Evolutionary conservation across 768 basidiomycete genomes (phyloP).

Genomic region (Psilocybe cyanescens): DNA sequence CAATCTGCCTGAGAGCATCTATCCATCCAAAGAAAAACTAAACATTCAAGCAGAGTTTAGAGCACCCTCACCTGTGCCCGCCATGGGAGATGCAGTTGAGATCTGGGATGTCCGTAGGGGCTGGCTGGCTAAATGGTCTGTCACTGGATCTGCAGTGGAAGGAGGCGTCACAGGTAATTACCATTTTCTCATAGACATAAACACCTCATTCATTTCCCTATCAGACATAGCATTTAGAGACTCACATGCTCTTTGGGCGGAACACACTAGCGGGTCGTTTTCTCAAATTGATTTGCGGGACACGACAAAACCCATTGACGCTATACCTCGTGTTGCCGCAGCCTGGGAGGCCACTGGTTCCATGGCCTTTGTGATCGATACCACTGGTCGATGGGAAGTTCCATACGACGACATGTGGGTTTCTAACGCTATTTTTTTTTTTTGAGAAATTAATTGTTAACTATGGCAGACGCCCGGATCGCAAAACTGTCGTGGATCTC

Average conservation of each 20-base stretch:
- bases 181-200: background rate
- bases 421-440: background rate
- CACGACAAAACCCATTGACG: slow-evolving; percentile 65
- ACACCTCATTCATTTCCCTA: slow-evolving; percentile 1
- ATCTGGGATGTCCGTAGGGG: slow-evolving; percentile 87
- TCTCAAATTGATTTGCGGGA: slow-evolving; percentile 78
- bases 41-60: slow-evolving; percentile 24
- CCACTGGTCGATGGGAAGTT: slow-evolving; percentile 56
- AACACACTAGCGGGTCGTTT: slow-evolving; percentile 77
- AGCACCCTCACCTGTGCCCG: slow-evolving; percentile 1
- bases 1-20: slow-evolving; percentile 7
- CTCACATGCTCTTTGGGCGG: slow-evolving; percentile 73
- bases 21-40: slow-evolving; percentile 20
- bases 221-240: slow-evolving; percentile 73
- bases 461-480: slow-evolving; percentile 39
- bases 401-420: slow-evolving; percentile 84
- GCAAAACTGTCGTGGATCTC: slow-evolving; percentile 32
- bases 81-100: slow-evolving; percentile 65
- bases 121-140: slow-evolving; percentile 84
- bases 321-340: slow-evolving; percentile 62
- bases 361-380: slow-evolving; percentile 68
- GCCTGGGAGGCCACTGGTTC: slow-evolving; percentile 72
- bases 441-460: background rate
- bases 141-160: slow-evolving; percentile 65
- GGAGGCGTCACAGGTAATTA: slow-evolving; percentile 72